phyloP scores from a whole-genome alignment of 352 stramenopile genomes.

The Phytophthora cactorum region DNA sequence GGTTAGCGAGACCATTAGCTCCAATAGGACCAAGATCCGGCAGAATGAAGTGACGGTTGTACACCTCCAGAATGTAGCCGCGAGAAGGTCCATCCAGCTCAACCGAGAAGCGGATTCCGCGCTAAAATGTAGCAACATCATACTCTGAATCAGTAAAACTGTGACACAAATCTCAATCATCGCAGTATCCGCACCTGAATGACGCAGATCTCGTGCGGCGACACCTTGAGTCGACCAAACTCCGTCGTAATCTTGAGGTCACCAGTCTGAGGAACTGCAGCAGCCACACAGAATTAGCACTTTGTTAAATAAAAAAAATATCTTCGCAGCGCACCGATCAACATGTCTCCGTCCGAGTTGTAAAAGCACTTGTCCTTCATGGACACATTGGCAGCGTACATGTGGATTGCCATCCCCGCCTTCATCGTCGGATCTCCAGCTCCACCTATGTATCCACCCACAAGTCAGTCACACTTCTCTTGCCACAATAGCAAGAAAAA shows the following conservation, averaged over 20 bases:
- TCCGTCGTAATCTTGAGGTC: conserved; percentile 94
- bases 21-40: conserved; percentile 96
- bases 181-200: conserved; percentile 73
- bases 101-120: conserved; percentile 94
- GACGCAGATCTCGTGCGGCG: conserved; percentile 94
- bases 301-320: not conserved
- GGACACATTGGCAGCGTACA: conserved; percentile 91
- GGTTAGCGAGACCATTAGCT: conserved; percentile 96
- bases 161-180: not conserved
- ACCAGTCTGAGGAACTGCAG: conserved; percentile 90
- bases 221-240: conserved; percentile 88
- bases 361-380: conserved; percentile 94
- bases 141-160: conserved; percentile 1
- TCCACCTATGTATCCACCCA: conserved; percentile 38
- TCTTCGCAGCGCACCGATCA: conserved; percentile 74
- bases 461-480: not conserved
- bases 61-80: conserved; percentile 97
- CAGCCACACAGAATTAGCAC: not conserved
- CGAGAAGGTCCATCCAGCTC: conserved; percentile 83
- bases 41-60: conserved; percentile 95
- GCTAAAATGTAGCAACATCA: conserved; percentile 28
- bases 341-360: conserved; percentile 97
- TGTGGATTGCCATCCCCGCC: conserved; percentile 93
- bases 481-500: conserved; percentile 1
- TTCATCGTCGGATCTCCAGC: conserved; percentile 92